Base-by-base conservation (phyloP, 108 stramenopile genomes). In the Cyclotella atomus region DNA sequence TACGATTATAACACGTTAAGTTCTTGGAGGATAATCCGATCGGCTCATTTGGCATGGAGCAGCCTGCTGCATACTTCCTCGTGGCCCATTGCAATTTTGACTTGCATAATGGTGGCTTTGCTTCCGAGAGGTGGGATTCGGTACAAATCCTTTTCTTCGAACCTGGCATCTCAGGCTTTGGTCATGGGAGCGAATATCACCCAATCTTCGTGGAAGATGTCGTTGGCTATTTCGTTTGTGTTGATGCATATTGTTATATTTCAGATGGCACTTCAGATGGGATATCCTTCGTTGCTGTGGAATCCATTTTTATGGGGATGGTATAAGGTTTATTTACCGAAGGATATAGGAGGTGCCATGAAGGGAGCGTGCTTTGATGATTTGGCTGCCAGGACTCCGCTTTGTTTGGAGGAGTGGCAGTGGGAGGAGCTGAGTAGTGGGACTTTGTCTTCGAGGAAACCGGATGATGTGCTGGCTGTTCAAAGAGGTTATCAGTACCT, bases 351-450 rank as follows among this genome's bases (percentile, higher is more conserved):
- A 6, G 0, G 17, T 19, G 27, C 75, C 2, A 68, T 81, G 14
- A 21, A 49, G 59, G 75, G 79, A 21, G 68, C 75, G n/a, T 81
- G 79, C 33, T 55, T 81, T 36, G 69, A 64, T 33, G 41, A 70
- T 63, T n/a, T 55, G 14, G 43, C 55, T 6, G 53, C 44, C 9
- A 33, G 36, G 6, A 52, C 25, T n/a, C 81, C 75, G 5, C 53
- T 82, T 1, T 82, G 81, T 67, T 65, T 82, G 9, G 27, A 35
- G 38, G 81, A 82, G 34, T 29, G 46, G 27, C 57, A 77, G 36
- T 82, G 81, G 81, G 57, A 70, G n/a, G 72, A 78, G 49, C 67
- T 82, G 0, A 70, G 68, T 46, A 76, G 76, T 52, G 81, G 77
- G 10, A 30, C 43, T 17, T 60, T 82, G 19, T 82, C 81, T 1